A percentile compares a stretch with the other conserved stretches of the same genome.
phyloP scores from a whole-genome alignment of 2,329 filamentous ascomycete genomes.

The Colletotrichum kahawae region DNA sequence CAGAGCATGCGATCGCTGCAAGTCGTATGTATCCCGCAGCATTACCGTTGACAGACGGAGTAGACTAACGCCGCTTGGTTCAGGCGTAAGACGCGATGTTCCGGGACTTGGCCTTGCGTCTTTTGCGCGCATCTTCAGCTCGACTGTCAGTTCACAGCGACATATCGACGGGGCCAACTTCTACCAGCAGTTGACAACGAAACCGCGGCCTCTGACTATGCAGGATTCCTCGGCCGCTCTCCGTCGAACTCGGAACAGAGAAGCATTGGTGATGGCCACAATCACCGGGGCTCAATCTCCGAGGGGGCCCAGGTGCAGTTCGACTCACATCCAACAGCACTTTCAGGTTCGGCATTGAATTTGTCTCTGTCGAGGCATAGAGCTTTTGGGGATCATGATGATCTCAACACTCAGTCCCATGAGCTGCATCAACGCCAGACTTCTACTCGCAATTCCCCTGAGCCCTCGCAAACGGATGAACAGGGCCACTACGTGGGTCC shows the following conservation, averaged over 20 bases:
- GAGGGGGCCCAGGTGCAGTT: fast-evolving
- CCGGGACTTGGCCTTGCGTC: constrained; percentile 27
- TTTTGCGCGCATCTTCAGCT: constrained; percentile 26
- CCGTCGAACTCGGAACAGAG: not conserved
- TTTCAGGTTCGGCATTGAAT: fast-evolving
- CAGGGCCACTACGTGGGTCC: constrained; percentile 37
- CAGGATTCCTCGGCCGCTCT: not conserved
- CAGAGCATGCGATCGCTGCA: constrained; percentile 30
- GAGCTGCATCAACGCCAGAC: not conserved
- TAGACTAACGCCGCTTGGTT: not conserved
- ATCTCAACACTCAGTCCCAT: fast-evolving
- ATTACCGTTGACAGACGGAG: fast-evolving
- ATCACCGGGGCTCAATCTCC: not conserved
- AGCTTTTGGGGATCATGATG: not conserved
- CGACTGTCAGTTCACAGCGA: constrained; percentile 28
- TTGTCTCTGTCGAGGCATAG: not conserved
- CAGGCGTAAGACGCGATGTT: constrained; percentile 30
- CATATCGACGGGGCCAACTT: constrained; percentile 25
- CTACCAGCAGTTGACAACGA: constrained; percentile 28
- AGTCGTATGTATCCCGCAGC: constrained; percentile 17
- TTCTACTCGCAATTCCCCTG: constrained; percentile 25
- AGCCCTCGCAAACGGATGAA: constrained; percentile 31
- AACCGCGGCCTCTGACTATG: not conserved
- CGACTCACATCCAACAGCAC: fast-evolving
- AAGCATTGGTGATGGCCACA: not conserved